Conservation (phyloP, 2,329 filamentous ascomycete species). For the Elsinoe necatrix region DNA sequence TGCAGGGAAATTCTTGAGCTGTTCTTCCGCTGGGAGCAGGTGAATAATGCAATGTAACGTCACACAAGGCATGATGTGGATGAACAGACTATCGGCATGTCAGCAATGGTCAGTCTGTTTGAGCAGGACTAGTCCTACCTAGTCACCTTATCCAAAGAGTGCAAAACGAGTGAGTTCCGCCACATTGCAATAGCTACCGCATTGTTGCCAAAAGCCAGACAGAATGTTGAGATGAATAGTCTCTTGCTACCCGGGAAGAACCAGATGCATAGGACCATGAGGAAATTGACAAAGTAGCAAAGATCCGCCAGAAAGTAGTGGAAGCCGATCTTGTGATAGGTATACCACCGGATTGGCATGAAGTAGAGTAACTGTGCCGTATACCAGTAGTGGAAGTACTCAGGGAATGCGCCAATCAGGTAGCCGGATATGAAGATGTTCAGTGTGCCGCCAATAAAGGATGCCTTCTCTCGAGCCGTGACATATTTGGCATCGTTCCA, state of each 20-base stretch:
- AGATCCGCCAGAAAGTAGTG: conserved; percentile 97
- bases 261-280: conserved; percentile 77
- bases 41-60: conserved; percentile 90
- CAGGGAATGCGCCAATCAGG: conserved; percentile 73
- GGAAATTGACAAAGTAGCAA: conserved; percentile 95
- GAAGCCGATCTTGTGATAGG: conserved; percentile 83
- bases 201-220: conserved; percentile 91
- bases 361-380: conserved; percentile 58
- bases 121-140: conserved; percentile 41
- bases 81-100: conserved; percentile 61
- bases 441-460: conserved; percentile 91
- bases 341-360: conserved; percentile 91
- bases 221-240: conserved; percentile 85
- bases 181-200: conserved; percentile 98
- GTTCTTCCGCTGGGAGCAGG: conserved; percentile 57
- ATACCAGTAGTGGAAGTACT: conserved; percentile 91
- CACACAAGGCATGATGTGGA: conserved; percentile 97
- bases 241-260: conserved; percentile 83
- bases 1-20: conserved; percentile 69
- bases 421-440: conserved; percentile 98
- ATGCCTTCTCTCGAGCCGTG: conserved; percentile 83
- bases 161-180: conserved; percentile 96
- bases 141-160: conserved; percentile 96
- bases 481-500: conserved; percentile 90
- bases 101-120: conserved; percentile 5